Conservation (phyloP, 495 filamentous ascomycete species). For the Penicillium mononematosum region DNA sequence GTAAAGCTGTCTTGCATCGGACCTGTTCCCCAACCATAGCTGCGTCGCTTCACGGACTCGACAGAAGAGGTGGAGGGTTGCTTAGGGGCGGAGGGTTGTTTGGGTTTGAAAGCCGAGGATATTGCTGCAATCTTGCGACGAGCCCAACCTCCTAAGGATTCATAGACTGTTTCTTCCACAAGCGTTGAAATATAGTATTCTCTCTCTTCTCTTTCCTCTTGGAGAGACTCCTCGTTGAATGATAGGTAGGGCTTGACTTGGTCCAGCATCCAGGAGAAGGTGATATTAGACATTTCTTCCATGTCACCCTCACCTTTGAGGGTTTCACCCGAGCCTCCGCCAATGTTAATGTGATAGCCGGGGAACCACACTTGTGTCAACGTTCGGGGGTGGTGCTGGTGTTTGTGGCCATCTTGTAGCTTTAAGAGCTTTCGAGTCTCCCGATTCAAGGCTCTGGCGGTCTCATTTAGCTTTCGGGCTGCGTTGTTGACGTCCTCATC, state of each 20-base stretch:
- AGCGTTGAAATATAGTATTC: slow-evolving; percentile 7
- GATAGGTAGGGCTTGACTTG: slow-evolving; percentile 20
- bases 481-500: slow-evolving; percentile 17
- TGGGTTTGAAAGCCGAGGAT: slow-evolving; percentile 3
- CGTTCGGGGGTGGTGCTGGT: slow-evolving; percentile 9
- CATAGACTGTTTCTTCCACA: not conserved
- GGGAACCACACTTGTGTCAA: slow-evolving; percentile 34
- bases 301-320: slow-evolving; percentile 20
- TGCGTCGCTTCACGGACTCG: slow-evolving; percentile 1
- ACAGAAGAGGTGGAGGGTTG: slow-evolving; percentile 2
- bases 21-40: slow-evolving; percentile 24
- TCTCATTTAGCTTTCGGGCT: slow-evolving; percentile 12
- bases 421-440: slow-evolving; percentile 9
- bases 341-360: slow-evolving; percentile 49
- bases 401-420: slow-evolving; percentile 10
- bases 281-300: slow-evolving; percentile 28
- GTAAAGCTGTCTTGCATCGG: slow-evolving; percentile 21
- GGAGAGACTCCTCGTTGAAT: slow-evolving; percentile 18
- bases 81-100: slow-evolving; percentile 1
- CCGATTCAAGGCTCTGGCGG: slow-evolving; percentile 14
- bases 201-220: slow-evolving; percentile 13
- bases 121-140: slow-evolving; percentile 5
- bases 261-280: slow-evolving; percentile 27
- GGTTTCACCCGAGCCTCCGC: slow-evolving; percentile 29
- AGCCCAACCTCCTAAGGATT: slow-evolving; percentile 12